Conservation (phyloP, 257 asterid species). For the Solanum appendiculatum region DNA sequence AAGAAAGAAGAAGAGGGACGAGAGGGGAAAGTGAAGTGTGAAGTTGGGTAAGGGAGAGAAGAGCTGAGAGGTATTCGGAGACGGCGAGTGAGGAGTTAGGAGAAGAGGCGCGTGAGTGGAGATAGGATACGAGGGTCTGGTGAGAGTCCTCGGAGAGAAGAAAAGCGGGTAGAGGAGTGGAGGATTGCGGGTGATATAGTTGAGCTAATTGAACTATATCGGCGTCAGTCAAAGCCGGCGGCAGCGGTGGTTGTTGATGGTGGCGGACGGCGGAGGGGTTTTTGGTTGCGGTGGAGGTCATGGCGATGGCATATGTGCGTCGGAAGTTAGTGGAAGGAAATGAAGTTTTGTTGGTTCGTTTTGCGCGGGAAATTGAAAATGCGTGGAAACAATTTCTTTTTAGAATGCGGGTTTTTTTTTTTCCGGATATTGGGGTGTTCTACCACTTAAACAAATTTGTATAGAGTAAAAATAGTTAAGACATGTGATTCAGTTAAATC, state of each 20-base stretch:
- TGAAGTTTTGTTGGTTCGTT: not conserved
- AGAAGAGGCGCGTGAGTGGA: conserved; percentile 49
- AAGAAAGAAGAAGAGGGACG: conserved; percentile 38
- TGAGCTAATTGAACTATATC: conserved; percentile 59
- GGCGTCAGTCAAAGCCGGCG: conserved; percentile 30
- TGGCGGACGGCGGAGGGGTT: conserved; percentile 9
- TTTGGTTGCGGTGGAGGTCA: conserved; percentile 19
- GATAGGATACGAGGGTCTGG: conserved; percentile 43
- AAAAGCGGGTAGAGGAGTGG: conserved; percentile 43
- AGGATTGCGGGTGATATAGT: conserved; percentile 15
- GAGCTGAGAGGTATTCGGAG: conserved; percentile 50
- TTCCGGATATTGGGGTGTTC: too few relatives aligned
- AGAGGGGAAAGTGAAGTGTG: conserved; percentile 47
- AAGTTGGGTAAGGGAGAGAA: conserved; percentile 44
- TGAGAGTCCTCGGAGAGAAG: conserved; percentile 48
- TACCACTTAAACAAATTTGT: not conserved
- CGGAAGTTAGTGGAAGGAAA: not conserved
- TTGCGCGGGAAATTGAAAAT: not conserved
- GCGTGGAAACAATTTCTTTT: not conserved
- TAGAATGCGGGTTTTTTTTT: too few relatives aligned
- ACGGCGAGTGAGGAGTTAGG: conserved; percentile 32
- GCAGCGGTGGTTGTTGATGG: conserved; percentile 16
- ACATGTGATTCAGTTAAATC: not conserved
- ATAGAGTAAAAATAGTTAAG: not conserved
- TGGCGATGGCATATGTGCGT: not conserved